A percentile compares a stretch with the other conserved stretches of the same genome.
These are phyloP conservation scores for Wickerhamomyces sp. DNA, from an alignment of 1,139 yeast genomes.

Conservation along the genomic window DNA sequence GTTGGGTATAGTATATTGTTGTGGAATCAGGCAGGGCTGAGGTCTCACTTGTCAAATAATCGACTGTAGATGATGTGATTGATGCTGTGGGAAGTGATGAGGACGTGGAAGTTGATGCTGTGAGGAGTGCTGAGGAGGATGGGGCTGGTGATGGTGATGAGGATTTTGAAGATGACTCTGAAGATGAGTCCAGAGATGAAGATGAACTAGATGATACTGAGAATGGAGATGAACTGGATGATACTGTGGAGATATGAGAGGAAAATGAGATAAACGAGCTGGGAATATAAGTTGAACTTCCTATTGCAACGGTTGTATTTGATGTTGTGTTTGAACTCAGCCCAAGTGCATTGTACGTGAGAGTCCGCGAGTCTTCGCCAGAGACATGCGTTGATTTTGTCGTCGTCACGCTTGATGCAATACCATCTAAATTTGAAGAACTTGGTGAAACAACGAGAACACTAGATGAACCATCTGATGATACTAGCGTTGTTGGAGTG, in stretches of 20 bases:
- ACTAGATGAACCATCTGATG: not conserved
- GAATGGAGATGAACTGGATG: not conserved
- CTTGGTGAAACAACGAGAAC: not conserved
- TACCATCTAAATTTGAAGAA: not conserved
- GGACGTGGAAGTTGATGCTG: constrained; percentile 1
- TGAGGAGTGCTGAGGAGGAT: not conserved
- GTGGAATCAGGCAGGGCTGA: not conserved
- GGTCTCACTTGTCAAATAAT: not conserved
- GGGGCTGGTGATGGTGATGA: not conserved
- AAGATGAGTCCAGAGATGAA: not conserved
- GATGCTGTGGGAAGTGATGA: not conserved
- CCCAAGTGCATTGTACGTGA: too few relatives aligned
- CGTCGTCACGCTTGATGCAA: not conserved
- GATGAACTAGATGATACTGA: not conserved
- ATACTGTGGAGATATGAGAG: not conserved
- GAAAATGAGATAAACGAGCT: not conserved
- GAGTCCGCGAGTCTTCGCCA: too few relatives aligned
- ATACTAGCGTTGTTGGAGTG: not conserved
- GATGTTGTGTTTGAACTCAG: not conserved
- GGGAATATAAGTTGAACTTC: not conserved
- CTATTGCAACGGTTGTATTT: not conserved
- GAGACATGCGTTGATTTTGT: not conserved
- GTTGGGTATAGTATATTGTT: constrained; percentile 31
- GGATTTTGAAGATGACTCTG: not conserved
- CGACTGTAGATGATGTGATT: not conserved